Percentiles rank a stretch among this genome's conserved stretches.
phyloP scores from a whole-genome alignment of 768 basidiomycete genomes.

The Ramaria sp. region DNA sequence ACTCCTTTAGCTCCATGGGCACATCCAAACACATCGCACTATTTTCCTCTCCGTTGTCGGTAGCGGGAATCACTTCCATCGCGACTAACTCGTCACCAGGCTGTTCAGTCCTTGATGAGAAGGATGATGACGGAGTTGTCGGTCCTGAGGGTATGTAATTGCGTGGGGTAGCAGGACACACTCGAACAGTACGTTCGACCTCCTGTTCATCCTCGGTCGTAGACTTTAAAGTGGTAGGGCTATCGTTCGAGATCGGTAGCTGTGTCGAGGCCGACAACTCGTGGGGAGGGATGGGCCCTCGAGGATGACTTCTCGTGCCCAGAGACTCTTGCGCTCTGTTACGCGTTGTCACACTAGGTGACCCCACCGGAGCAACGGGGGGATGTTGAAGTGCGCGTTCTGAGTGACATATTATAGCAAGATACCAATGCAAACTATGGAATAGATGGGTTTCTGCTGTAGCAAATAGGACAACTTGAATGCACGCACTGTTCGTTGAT shows the following conservation, averaged over 20 bases:
- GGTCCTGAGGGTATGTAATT: background rate
- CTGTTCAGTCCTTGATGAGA: background rate
- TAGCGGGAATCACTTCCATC: background rate
- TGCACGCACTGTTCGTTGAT: conserved; percentile 85
- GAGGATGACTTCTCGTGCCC: background rate
- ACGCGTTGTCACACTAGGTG: conserved; percentile 11
- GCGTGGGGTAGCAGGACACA: background rate
- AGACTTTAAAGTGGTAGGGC: background rate
- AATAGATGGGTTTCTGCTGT: background rate
- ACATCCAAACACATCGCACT: background rate
- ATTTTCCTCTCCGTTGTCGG: background rate
- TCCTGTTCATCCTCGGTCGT: background rate
- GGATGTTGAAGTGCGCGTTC: conserved; percentile 43
- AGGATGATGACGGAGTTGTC: background rate
- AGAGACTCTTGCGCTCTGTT: background rate
- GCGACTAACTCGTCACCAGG: background rate
- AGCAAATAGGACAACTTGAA: background rate
- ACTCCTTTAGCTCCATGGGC: background rate
- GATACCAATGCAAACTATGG: conserved; percentile 88
- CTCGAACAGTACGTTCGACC: background rate
- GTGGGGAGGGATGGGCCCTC: background rate
- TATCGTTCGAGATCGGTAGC: background rate
- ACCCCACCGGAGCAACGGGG: conserved; percentile 21
- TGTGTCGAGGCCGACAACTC: background rate
- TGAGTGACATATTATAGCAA: conserved; percentile 87